Percentiles rank a stretch among this genome's conserved stretches.
Evolutionary conservation across 106 monocot species (phyloP).

Genomic region (Hemerocallis citrina): DNA sequence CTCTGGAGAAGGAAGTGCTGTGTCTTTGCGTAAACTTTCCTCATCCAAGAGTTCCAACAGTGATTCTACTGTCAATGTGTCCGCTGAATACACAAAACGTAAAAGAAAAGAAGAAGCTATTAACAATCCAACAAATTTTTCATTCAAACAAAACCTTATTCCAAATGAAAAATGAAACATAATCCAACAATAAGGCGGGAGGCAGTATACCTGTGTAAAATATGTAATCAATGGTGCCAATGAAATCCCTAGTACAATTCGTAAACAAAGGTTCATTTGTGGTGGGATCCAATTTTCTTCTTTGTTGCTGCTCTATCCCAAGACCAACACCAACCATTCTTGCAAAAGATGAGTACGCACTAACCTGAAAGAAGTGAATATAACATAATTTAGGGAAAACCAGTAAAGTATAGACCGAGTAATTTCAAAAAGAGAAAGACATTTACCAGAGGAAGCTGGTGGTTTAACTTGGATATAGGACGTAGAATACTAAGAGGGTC

Average conservation of each 20-base stretch:
- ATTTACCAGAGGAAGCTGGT: slow-evolving; percentile 85
- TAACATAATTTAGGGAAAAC: not conserved
- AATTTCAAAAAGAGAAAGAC: slow-evolving; percentile 1
- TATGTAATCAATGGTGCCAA: slow-evolving; percentile 92
- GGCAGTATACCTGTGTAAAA: slow-evolving; percentile 78
- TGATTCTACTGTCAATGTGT: slow-evolving; percentile 82
- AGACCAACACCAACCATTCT: slow-evolving; percentile 35
- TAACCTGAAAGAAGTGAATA: slow-evolving; percentile 44
- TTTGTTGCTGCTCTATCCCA: slow-evolving; percentile 46
- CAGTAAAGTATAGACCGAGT: slow-evolving; percentile 1
- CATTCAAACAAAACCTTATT: not conserved
- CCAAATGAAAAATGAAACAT: not conserved
- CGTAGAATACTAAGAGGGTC: slow-evolving; percentile 82
- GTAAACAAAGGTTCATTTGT: slow-evolving; percentile 96
- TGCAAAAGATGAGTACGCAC: slow-evolving; percentile 91
- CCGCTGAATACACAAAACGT: slow-evolving; percentile 48
- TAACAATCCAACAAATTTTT: not conserved
- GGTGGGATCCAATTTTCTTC: slow-evolving; percentile 64
- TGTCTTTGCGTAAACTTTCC: slow-evolving; percentile 79
- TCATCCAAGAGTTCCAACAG: slow-evolving; percentile 91
- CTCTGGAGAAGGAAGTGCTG: slow-evolving; percentile 94
- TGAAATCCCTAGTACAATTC: slow-evolving; percentile 77
- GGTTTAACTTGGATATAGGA: slow-evolving; percentile 59
- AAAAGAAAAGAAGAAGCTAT: not conserved
- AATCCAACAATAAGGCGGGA: not conserved